Conservation (phyloP, 2,329 filamentous ascomycete species). For the Alternaria solani region DNA sequence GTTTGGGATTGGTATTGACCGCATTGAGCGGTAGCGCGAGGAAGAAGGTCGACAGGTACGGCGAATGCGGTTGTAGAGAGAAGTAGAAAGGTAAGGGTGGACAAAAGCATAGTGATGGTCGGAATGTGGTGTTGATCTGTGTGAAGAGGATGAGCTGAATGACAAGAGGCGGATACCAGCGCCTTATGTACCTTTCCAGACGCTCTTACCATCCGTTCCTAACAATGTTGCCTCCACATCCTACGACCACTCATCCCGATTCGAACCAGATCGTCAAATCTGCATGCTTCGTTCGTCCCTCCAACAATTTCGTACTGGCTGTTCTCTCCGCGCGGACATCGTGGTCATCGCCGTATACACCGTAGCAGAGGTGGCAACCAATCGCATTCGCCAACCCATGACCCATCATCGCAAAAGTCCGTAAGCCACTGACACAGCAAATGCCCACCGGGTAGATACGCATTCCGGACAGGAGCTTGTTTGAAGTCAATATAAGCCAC, state of each 20-base stretch:
- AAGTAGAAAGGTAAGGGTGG: not conserved
- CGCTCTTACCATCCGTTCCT: not conserved
- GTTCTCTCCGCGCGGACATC: not conserved
- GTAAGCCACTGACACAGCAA: not conserved
- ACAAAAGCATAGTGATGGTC: not conserved
- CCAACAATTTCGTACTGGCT: not conserved
- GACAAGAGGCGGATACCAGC: not conserved
- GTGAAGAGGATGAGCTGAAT: not conserved
- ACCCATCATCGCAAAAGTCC: not conserved
- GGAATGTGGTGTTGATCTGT: accelerated
- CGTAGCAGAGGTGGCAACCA: not conserved
- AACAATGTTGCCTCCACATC: not conserved
- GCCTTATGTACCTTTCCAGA: not conserved
- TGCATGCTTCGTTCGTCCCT: not conserved
- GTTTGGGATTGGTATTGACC: slow-evolving; percentile 1
- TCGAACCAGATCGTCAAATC: too few species aligned
- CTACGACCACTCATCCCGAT: too few species aligned
- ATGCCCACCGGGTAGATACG: not conserved
- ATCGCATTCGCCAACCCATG: not conserved
- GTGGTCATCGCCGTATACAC: not conserved
- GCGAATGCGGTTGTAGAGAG: not conserved
- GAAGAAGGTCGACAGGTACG: not conserved
- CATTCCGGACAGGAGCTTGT: not conserved
- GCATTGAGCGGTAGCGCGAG: not conserved
- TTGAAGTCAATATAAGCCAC: not conserved